A percentile compares a stretch with the other conserved stretches of the same genome.
These are phyloP conservation scores for Trifolium subterraneum DNA, from an alignment of 306 rosid species.

Conservation along the genomic window DNA sequence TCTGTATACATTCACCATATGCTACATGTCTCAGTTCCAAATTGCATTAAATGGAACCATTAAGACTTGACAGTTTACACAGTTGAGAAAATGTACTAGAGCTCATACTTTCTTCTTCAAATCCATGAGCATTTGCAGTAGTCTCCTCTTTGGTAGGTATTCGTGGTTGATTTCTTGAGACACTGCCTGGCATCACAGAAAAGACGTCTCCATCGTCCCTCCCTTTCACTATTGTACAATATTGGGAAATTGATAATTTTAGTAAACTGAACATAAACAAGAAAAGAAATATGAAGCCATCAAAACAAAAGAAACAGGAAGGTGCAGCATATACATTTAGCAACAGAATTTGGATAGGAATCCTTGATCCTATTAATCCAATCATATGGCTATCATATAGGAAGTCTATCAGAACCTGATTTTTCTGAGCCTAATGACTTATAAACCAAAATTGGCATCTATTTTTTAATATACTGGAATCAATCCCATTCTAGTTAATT, in stretches of 20 bases:
- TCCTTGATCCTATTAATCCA: constrained; percentile 33
- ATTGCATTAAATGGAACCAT: constrained; percentile 12
- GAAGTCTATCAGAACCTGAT: constrained; percentile 29
- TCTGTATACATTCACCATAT: constrained; percentile 45
- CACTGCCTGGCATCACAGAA: constrained; percentile 42
- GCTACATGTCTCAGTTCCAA: constrained; percentile 39
- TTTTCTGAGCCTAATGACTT: constrained; percentile 16
- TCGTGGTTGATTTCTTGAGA: constrained; percentile 47
- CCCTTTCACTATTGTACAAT: constrained; percentile 45
- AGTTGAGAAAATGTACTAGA: constrained; percentile 42
- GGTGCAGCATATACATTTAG: constrained; percentile 1
- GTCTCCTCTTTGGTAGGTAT: constrained; percentile 43
- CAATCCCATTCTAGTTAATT: constrained; percentile 27
- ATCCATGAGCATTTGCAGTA: constrained; percentile 45
- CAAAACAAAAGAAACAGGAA: constrained; percentile 41
- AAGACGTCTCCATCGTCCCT: constrained; percentile 46
- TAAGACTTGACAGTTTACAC: constrained; percentile 38
- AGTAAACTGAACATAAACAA: constrained; percentile 33
- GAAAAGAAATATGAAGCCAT: constrained; percentile 29
- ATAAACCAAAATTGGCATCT: constrained; percentile 6
- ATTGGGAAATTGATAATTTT: constrained; percentile 8
- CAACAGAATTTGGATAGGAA: constrained; percentile 30
- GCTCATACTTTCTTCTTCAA: constrained; percentile 67
- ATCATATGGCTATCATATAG: constrained; percentile 16
- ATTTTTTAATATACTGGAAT: constrained; percentile 5